phyloP scores from a whole-genome alignment of 495 filamentous ascomycete species.

The Aspergillus ellipticus region DNA sequence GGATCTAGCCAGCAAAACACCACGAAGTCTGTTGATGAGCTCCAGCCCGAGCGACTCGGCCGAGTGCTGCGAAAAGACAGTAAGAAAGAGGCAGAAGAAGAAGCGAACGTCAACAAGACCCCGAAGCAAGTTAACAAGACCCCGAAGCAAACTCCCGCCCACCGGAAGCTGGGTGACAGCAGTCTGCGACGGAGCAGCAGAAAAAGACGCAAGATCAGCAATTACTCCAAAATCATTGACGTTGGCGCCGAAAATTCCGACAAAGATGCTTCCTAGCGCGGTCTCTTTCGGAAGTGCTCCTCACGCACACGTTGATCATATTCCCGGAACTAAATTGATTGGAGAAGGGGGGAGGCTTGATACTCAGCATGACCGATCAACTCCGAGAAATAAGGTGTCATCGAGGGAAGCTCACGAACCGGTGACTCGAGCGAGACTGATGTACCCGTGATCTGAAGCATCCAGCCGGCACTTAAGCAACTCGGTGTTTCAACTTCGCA shows the following conservation, averaged over 20 bases:
- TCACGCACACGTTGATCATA: background rate
- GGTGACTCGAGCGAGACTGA: background rate
- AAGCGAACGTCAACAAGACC: background rate
- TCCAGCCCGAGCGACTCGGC: background rate
- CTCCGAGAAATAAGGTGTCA: background rate
- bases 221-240: conserved; percentile 25
- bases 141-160: background rate
- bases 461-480: background rate
- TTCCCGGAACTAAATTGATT: background rate
- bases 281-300: background rate
- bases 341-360: background rate
- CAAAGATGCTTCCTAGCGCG: conserved; percentile 10
- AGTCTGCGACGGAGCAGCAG: conserved; percentile 16
- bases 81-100: background rate
- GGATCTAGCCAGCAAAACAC: background rate
- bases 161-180: background rate
- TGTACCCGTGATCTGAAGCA: background rate
- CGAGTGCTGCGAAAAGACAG: background rate
- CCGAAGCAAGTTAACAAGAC: background rate
- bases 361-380: background rate
- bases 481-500: background rate
- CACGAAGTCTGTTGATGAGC: background rate
- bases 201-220: conserved; percentile 31
- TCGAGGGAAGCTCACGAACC: background rate
- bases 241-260: conserved; percentile 23